These are phyloP conservation scores for Candida railenensis DNA, from an alignment of 805 yeast genomes.

Conservation along the genomic window DNA sequence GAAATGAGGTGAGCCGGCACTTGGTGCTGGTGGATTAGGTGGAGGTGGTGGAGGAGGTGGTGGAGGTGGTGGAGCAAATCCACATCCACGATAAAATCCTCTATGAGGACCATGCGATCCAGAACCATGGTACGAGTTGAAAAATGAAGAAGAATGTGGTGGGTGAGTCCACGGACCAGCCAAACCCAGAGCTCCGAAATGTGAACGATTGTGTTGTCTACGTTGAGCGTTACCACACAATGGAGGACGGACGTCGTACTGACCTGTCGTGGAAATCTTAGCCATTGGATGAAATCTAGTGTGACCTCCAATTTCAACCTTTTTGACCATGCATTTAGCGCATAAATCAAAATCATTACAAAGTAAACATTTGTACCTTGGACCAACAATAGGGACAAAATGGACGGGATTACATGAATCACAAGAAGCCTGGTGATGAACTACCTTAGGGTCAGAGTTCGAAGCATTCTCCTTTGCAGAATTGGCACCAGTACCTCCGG, in stretches of 20 bases:
- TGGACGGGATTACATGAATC: slow-evolving; percentile 32
- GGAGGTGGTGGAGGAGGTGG: neutral
- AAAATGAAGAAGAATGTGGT: neutral
- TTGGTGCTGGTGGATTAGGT: neutral
- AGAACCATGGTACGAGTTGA: too few relatives aligned
- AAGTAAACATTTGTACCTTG: slow-evolving; percentile 50
- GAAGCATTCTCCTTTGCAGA: neutral
- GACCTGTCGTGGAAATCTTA: slow-evolving; percentile 21
- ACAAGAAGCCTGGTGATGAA: slow-evolving; percentile 30
- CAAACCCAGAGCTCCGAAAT: neutral
- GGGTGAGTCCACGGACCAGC: neutral
- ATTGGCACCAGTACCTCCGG: neutral
- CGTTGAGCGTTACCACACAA: neutral
- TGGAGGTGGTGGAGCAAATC: neutral
- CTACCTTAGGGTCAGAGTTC: slow-evolving; percentile 5
- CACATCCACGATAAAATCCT: neutral
- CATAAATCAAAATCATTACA: slow-evolving; percentile 58
- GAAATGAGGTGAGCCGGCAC: slow-evolving; percentile 1
- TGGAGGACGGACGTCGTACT: neutral
- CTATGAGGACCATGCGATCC: too few relatives aligned
- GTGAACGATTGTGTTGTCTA: neutral
- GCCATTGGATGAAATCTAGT: slow-evolving; percentile 27
- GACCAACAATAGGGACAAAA: slow-evolving; percentile 41
- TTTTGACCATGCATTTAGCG: slow-evolving; percentile 27
- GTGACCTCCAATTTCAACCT: slow-evolving; percentile 18